These are phyloP conservation scores for Oryza longistaminata DNA, from an alignment of 176 grass and related monocot species.

Conservation along the genomic window DNA sequence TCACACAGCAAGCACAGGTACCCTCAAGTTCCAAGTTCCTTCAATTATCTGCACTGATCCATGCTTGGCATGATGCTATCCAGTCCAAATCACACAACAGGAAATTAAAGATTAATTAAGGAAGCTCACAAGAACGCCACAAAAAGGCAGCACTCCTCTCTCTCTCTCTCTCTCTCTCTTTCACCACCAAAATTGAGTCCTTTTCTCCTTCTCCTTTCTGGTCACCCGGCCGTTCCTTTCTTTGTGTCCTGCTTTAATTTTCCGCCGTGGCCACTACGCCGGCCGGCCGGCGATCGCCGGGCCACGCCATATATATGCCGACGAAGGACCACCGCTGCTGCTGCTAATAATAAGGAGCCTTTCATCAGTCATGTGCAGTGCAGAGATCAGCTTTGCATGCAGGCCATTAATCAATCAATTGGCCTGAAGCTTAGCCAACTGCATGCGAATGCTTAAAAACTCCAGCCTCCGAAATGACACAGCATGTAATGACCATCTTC, in stretches of 20 bases:
- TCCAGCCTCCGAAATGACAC: background rate
- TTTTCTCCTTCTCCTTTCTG: background rate
- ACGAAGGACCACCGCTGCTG: conserved; percentile 3
- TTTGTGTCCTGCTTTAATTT: background rate
- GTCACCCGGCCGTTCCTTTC: background rate
- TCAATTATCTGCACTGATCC: background rate
- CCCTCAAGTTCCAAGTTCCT: background rate
- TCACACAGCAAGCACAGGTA: background rate
- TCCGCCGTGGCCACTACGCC: conserved; percentile 38
- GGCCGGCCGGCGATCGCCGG: conserved; percentile 9
- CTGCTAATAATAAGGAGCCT: background rate
- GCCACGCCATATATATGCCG: background rate
- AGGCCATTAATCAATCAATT: background rate
- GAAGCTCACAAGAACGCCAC: background rate
- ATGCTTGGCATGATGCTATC: background rate
- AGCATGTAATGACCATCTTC: background rate
- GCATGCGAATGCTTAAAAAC: background rate
- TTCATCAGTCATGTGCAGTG: background rate
- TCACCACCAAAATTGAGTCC: too few species aligned
- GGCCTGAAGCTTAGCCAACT: background rate
- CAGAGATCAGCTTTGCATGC: background rate
- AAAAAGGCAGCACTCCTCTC: background rate
- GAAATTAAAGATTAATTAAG: background rate
- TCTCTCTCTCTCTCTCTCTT: too few species aligned
- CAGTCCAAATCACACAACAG: background rate